Base-by-base conservation (phyloP, 371 early-diverging fungal genomes). In the Haplosporangium sp. region DNA sequence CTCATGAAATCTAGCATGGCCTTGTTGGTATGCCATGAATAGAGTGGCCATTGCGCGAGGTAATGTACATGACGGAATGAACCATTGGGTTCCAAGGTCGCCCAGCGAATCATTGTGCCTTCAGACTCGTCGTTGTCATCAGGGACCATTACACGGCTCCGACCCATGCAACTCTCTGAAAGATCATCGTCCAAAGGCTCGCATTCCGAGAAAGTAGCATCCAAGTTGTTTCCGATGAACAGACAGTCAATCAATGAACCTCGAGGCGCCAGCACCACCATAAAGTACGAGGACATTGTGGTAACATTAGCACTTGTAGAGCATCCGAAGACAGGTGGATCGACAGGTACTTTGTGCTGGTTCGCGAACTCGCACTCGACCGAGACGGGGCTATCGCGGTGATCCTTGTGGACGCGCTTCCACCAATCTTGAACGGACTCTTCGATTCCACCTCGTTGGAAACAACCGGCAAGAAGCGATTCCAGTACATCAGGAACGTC, bases 1-100 rank as follows among this genome's bases (percentile, higher is more conserved):
- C 74, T 53, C 38, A 74, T 37, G 23, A 74, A 40, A 14, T 74
- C 69, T 47, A 74, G 11, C 14, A 68, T 16, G 6, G 29, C 53
- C 64, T 74, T 74, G 61, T 51, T 64, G 45, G 64, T 43, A 16
- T 42, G 11, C 21, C n/a, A 43, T 13, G 68, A 46, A 23, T 73
- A 74, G 40, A n/a, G n/a, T 1, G 16, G 2, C 74, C 74, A 74
- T 16, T 60, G 12, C 6, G 42, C 55, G 21, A 74, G 45, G 29
- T 74, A 73, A 10, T 55, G 45, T 0, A 73, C 54, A 21, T 55
- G 29, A 16, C 12, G 21, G 43, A 73, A 73, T 0, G 62, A 73
- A 13, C 71, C 71, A 48, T 70, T 51, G 6, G 45, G 21, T 6
- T 54, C 47, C 11, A 50, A 6, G 20, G 53, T 12, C 5, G 50